phyloP scores from a whole-genome alignment of 805 yeast genomes.

The Metschnikowia noctiluminum region DNA sequence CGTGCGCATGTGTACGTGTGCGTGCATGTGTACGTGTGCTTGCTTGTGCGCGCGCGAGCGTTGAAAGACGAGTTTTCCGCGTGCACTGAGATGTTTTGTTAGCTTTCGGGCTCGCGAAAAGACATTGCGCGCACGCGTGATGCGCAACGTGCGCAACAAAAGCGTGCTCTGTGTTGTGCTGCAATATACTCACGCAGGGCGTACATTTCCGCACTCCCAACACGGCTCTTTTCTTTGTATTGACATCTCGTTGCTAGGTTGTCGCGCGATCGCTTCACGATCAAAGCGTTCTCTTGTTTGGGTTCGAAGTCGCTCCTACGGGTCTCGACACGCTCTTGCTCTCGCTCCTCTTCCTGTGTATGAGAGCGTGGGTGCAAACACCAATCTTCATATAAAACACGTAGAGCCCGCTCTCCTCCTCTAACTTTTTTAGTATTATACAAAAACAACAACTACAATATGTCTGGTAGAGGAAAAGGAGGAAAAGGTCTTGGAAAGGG shows the following conservation, averaged over 20 bases:
- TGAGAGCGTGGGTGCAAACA: background rate
- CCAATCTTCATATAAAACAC: conserved; percentile 12
- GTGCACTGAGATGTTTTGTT: background rate
- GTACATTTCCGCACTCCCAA: conserved; percentile 1
- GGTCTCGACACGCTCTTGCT: background rate
- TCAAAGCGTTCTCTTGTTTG: no score
- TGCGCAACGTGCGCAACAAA: background rate
- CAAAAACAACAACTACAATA: conserved; percentile 22
- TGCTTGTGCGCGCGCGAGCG: background rate
- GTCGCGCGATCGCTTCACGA: no score
- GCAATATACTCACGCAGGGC: background rate
- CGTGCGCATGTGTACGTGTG: background rate
- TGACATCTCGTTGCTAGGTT: no score
- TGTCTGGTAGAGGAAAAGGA: conserved; percentile 99
- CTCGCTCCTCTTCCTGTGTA: no score
- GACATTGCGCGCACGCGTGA: background rate
- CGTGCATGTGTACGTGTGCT: background rate
- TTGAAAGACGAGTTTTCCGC: background rate
- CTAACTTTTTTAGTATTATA: background rate
- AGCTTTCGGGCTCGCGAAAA: conserved; percentile 1
- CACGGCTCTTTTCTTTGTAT: background rate
- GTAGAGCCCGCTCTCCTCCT: conserved; percentile 12
- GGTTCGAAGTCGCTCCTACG: no score
- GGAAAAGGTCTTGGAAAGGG: conserved; percentile 99
- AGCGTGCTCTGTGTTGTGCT: conserved; percentile 2